Evolutionary conservation across 805 yeast genomes (phyloP), one percentile per base, ranked within the genome.

Genomic region (Nakazawaea ambrosiae): DNA sequence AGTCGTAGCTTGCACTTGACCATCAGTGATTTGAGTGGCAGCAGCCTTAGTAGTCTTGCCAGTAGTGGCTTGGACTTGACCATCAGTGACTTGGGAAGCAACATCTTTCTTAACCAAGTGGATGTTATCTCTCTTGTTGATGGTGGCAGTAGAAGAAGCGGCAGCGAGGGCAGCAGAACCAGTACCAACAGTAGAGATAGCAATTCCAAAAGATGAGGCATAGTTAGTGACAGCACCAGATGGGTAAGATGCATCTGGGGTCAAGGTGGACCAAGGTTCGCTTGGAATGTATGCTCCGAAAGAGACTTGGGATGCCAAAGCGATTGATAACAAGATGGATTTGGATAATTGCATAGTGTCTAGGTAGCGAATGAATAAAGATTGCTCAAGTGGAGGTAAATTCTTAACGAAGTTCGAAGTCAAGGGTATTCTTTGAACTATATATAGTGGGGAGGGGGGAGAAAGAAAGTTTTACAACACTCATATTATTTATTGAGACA

Each of bases 231-330:
- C 47, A 35, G 78, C 84, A 49, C 73, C 75, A 9, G 68, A 38
- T 41, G 68, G 67, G 34, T 63, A 48, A 7, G 74, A 57, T 24
- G 68, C 74, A 26, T 61, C 39, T 43, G 89, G 87, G n/a, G 85
- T 73, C 55, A 81, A 66, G 29, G 85, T 76, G 37, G 81, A 61
- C 79, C 79, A 80, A 40, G 74, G 72, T 35, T 74, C 80, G 36
- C 75, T 61, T 41, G 75, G 78, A 41, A 70, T 70, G 42, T 70
- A 68, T 33, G 78, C 79, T 31, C 76, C 75, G 28, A 61, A 36
- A 20, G 73, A 61, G 12, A 29, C 18, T 15, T 66, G 43, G 12
- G 73, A 53, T 36, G 69, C 66, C 30, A 74, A 51, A 45, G 73
- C 61, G 35, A 68, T 48, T 34, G 66, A 54, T 39, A 58, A 51